Base-by-base conservation (phyloP, 306 rosid species). In the Astragalus membranaceus region DNA sequence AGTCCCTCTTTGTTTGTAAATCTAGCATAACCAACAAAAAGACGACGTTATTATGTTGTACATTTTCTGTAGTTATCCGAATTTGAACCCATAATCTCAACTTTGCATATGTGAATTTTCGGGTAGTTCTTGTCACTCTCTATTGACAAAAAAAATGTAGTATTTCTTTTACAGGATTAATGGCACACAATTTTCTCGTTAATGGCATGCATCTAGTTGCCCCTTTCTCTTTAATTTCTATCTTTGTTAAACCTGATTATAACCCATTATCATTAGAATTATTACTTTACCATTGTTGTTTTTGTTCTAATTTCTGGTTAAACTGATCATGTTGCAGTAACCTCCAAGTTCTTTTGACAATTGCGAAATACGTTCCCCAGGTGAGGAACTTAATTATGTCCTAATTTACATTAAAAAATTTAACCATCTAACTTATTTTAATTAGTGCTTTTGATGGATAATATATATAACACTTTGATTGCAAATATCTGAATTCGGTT, bases 281-380 rank as follows among this genome's bases (percentile, higher is more conserved):
- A 43, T 51, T 20, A 23, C 12, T 11, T 8, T 49, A 5, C 12
- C 44, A 10, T 46, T 50, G 7, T 36, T 49, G 6, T 4, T 3
- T 32, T 16, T 37, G 11, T 74, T 67, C 53, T 85, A 37, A 88
- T 62, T 52, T 67, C 20, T 39, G 64, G 63, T 29, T 1, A 77
- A 63, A 73, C 26, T 55, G 26, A 48, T 60, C 44, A 48, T 72
- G 30, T 80, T 86, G 85, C 92, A 89, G 97, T 85, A 65, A 72
- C 47, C 79, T 89, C 59, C 97, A 89, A 87, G 92, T 89, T 49
- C 57, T 63, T 64, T 82, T 92, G 90, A 84, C 78, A 82, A 41
- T 80, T 56, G 84, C 61, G 26, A 73, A 73, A 52, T 73, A 73
- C 37, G 15, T 73, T 51, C 78, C 78, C 1, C 78, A 63, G 71